phyloP scores from a whole-genome alignment of 2,329 filamentous ascomycete genomes.

The Ophiostoma piceae region DNA sequence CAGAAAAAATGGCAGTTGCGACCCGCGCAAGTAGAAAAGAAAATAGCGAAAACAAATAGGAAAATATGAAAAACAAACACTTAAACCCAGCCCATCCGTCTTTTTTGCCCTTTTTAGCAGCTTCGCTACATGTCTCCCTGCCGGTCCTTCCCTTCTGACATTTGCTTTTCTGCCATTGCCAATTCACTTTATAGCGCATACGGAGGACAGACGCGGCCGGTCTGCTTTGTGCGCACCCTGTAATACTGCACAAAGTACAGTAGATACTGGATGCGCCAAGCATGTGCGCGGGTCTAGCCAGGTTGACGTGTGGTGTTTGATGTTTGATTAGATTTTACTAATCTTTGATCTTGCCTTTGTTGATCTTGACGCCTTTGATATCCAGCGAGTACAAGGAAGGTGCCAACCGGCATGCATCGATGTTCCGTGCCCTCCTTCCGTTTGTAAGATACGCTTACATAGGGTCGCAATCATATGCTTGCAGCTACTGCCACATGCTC shows the following conservation, averaged over 20 bases:
- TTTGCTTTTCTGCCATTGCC: not conserved
- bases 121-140: slow-evolving; percentile 17
- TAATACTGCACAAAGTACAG: not conserved
- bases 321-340: not conserved
- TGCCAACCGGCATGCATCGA: not conserved
- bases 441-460: not conserved
- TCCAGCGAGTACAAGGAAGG: not conserved
- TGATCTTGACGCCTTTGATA: not conserved
- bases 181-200: slow-evolving; percentile 16
- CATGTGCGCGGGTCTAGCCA: not conserved
- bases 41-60: not conserved
- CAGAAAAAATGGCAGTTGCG: not conserved
- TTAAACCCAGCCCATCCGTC: slow-evolving; percentile 5
- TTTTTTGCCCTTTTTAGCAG: slow-evolving; percentile 19
- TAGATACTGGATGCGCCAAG: not conserved
- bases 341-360: too few relatives aligned
- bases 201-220: slow-evolving; percentile 4
- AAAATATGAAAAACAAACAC: not conserved
- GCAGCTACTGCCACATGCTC: not conserved
- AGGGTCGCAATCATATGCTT: not conserved
- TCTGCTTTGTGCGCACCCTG: not conserved
- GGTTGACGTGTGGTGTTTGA: not conserved
- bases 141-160: slow-evolving; percentile 12
- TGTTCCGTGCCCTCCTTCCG: not conserved
- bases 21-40: not conserved